A percentile compares a stretch with the other conserved stretches of the same genome.
Evolutionary conservation across 2,329 filamentous ascomycete species (phyloP).

Genomic region (Ambrosiella xylebori): DNA sequence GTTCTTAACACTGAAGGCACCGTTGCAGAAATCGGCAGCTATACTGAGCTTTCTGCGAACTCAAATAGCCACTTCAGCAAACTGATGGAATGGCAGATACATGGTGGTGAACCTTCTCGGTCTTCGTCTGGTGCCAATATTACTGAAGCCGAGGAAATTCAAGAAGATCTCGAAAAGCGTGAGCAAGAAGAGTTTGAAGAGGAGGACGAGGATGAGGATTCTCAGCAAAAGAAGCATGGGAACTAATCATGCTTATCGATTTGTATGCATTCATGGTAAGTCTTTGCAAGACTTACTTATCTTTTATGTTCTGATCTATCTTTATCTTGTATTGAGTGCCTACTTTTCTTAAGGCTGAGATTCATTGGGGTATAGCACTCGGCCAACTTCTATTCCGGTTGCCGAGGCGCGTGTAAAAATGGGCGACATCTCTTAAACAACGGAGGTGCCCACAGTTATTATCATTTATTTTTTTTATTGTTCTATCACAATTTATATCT

Average conservation of each 20-base stretch:
- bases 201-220: constrained; percentile 19
- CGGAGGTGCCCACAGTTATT: neutral
- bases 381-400: neutral
- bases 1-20: constrained; percentile 73
- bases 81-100: constrained; percentile 99
- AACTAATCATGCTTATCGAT: neutral
- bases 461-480: constrained; percentile 6
- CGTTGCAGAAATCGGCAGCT: constrained; percentile 82
- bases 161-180: constrained; percentile 28
- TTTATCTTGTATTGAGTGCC: neutral
- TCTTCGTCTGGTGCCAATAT: constrained; percentile 23
- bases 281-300: neutral
- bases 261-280: neutral
- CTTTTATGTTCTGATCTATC: neutral
- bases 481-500: constrained; percentile 1
- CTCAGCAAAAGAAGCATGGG: constrained; percentile 15
- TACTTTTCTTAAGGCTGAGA: neutral
- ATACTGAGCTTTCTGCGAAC: constrained; percentile 55
- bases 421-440: constrained; percentile 3
- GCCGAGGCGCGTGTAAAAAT: constrained; percentile 8
- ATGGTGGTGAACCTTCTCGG: constrained; percentile 47
- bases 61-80: constrained; percentile 74
- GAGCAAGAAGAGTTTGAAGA: constrained; percentile 21
- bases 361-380: neutral
- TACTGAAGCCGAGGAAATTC: constrained; percentile 35